Evolutionary conservation across 345 rosid genomes (phyloP).

Genomic region (Ricinus communis): DNA sequence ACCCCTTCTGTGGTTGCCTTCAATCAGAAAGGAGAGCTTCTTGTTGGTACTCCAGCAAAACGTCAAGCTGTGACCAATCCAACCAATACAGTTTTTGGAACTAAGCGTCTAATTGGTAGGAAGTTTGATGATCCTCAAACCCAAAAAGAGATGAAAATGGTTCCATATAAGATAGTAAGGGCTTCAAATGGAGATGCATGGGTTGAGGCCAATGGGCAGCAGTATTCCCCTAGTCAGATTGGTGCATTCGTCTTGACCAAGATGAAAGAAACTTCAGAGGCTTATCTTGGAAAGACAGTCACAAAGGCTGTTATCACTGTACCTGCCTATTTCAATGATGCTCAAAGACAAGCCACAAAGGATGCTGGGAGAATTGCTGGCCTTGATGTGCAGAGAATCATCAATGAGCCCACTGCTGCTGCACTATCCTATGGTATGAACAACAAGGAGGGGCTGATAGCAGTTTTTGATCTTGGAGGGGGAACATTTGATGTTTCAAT

Average conservation of each 20-base stretch:
- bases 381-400: constrained; percentile 38
- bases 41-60: constrained; percentile 41
- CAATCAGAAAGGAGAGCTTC: constrained; percentile 32
- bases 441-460: constrained; percentile 40
- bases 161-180: constrained; percentile 35
- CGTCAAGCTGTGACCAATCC: constrained; percentile 44
- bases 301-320: constrained; percentile 39
- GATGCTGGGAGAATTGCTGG: constrained; percentile 43
- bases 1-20: constrained; percentile 40
- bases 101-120: constrained; percentile 38
- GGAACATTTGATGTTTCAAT: constrained; percentile 39
- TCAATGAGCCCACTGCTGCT: constrained; percentile 45
- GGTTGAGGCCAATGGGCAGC: constrained; percentile 39
- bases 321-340: constrained; percentile 44
- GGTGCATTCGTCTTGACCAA: constrained; percentile 39
- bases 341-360: constrained; percentile 42
- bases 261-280: constrained; percentile 41
- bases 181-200: constrained; percentile 44
- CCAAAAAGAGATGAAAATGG: constrained; percentile 44
- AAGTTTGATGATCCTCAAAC: constrained; percentile 34
- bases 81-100: constrained; percentile 35
- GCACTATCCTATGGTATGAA: constrained; percentile 41
- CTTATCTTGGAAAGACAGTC: constrained; percentile 33
- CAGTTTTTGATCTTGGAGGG: constrained; percentile 42
- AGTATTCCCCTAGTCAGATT: constrained; percentile 39